phyloP scores from a whole-genome alignment of 192 early-diverging fungal species.

The Coemansia sp. region DNA sequence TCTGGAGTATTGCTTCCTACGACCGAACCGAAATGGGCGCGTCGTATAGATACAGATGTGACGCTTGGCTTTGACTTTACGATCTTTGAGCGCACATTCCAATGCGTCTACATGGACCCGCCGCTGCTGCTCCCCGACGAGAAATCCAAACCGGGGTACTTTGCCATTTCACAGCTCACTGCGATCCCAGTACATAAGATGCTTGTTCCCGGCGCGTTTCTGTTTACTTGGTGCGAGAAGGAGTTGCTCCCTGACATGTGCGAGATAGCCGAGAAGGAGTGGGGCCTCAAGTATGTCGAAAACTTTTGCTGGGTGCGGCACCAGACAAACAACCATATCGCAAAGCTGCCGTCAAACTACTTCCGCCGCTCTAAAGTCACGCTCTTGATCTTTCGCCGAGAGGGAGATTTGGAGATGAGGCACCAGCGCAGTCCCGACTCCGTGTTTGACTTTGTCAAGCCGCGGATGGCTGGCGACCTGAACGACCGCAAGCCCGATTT shows the following conservation, averaged over 20 bases:
- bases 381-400: slow-evolving; percentile 86
- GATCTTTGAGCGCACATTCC: slow-evolving; percentile 69
- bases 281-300: slow-evolving; percentile 93
- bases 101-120: slow-evolving; percentile 90
- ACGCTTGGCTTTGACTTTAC: slow-evolving; percentile 41
- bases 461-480: slow-evolving; percentile 55
- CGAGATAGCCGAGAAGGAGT: slow-evolving; percentile 62
- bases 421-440: slow-evolving; percentile 95
- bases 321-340: slow-evolving; percentile 80
- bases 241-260: slow-evolving; percentile 85
- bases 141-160: slow-evolving; percentile 32
- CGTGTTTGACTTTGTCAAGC: slow-evolving; percentile 94
- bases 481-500: slow-evolving; percentile 77
- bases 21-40: slow-evolving; percentile 31
- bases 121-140: slow-evolving; percentile 64
- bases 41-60: slow-evolving; percentile 28
- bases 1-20: slow-evolving; percentile 46
- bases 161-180: slow-evolving; percentile 32
- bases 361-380: slow-evolving; percentile 89
- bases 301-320: slow-evolving; percentile 97
- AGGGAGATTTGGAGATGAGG: slow-evolving; percentile 85
- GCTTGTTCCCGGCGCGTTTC: slow-evolving; percentile 77
- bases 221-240: slow-evolving; percentile 96
- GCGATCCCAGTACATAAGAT: slow-evolving; percentile 58
- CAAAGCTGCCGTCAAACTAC: slow-evolving; percentile 64